Evolutionary conservation across 1,284 basidiomycete species (phyloP).

Genomic region (Apiotrichum sp.): DNA sequence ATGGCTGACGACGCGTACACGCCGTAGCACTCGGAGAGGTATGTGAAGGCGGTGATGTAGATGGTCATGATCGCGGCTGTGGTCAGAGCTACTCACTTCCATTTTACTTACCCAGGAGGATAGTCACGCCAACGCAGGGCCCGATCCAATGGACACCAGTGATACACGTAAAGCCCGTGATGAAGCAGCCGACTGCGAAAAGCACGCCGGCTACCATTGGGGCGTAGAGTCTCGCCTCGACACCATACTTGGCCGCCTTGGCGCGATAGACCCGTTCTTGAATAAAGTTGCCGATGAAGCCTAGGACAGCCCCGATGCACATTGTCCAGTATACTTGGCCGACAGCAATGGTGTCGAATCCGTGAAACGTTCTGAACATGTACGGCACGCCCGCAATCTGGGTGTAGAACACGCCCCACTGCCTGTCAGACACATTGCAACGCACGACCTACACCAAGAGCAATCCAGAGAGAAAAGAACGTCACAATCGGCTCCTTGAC

Average conservation of each 20-base stretch:
- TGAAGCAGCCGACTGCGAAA: constrained; percentile 60
- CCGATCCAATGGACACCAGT: constrained; percentile 33
- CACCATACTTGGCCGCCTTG: constrained; percentile 51
- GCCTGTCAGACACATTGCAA: not conserved
- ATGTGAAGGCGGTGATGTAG: constrained; percentile 6
- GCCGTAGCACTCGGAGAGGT: constrained; percentile 17
- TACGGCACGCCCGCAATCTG: constrained; percentile 62
- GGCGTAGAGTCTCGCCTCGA: constrained; percentile 66
- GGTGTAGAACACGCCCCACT: constrained; percentile 69
- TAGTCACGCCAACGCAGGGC: constrained; percentile 1
- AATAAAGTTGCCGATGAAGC: constrained; percentile 56
- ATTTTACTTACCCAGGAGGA: not conserved
- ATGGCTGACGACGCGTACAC: constrained; percentile 15
- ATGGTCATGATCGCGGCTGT: constrained; percentile 16
- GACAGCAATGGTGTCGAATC: constrained; percentile 59
- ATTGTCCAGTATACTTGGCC: constrained; percentile 60
- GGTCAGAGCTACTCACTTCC: not conserved
- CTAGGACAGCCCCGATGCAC: constrained; percentile 57
- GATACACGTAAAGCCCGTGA: constrained; percentile 42
- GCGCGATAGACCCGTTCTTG: constrained; percentile 60
- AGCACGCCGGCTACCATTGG: constrained; percentile 61
- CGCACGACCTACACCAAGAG: constrained; percentile 50
- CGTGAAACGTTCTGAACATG: constrained; percentile 58
- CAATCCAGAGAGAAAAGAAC: constrained; percentile 68
- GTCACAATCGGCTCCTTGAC: constrained; percentile 69